Evolutionary conservation across 2,329 filamentous ascomycete species (phyloP), one percentile per base, ranked within the genome.

Genomic region (Hymenoscyphus infarciens): DNA sequence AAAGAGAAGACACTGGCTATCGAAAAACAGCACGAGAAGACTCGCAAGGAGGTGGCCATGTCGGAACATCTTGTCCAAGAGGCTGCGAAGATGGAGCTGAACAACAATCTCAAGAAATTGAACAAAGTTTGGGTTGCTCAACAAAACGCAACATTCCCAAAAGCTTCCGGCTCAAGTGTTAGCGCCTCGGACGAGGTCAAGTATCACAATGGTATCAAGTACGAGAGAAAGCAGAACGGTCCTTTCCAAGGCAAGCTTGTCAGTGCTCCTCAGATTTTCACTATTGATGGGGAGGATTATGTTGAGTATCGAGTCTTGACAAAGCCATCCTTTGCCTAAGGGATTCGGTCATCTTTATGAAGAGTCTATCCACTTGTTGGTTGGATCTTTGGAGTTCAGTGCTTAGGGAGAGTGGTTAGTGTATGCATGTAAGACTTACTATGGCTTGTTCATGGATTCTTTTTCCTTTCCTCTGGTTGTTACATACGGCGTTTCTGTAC

Each of bases 251-350:
- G 85, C 27, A 86, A 87, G 71, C 80, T 87, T n/a, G 84, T 86
- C 33, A 85, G 83, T 56, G 80, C 84, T 64, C 83, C 85, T 5
- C 81, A 81, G 10, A 84, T 88, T 25, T 81, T 88, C 68, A 86
- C 77, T 56, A 88, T 88, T 63, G 84, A 88, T 63, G 86, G 85
- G 25, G 85, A 88, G 71, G 86, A 88, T 66, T 88, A 85, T 64
- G 84, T 88, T 38, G 86, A 88, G 72, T 88, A 88, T 66, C 81
- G 85, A 1, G 83, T 88, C 1, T 79, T 88, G 29, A 87, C 83
- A 1, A 87, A 86, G 74, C 84, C 84, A 0, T 82, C 79, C 0
- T 87, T 87, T 31, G 25, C 29, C 4, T 55, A 13, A 31, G 22
- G 25, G 13, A 19, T n/a, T n/a, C n/a, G n/a, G 31, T 33, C 53